These are phyloP conservation scores for Edaphochlamys debaryana DNA, from an alignment of 139 green algal genomes.

Conservation along the genomic window DNA sequence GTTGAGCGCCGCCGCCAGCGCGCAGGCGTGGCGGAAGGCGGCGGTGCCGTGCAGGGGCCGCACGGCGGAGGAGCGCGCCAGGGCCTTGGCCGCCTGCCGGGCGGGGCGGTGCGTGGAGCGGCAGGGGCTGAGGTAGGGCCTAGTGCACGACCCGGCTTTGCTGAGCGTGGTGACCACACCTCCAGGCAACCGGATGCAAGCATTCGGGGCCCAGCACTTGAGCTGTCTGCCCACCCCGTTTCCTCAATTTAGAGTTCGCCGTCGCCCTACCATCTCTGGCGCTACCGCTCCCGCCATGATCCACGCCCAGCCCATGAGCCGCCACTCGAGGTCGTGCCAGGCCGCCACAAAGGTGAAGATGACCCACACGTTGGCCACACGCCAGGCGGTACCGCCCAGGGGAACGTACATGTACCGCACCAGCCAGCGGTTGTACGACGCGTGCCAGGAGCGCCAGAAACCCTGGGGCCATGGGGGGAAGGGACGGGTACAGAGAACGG, in stretches of 20 bases:
- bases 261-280: constrained; percentile 77
- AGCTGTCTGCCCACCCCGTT: too few relatives aligned
- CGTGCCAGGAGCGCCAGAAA: constrained; percentile 95
- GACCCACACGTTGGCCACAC: constrained; percentile 81
- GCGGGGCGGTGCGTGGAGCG: background rate
- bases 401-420: constrained; percentile 96
- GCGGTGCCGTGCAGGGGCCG: background rate
- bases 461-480: constrained; percentile 54
- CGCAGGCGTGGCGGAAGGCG: constrained; percentile 58
- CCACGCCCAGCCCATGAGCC: constrained; percentile 85
- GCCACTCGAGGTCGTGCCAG: constrained; percentile 95
- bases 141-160: too few relatives aligned
- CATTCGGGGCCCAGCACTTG: too few relatives aligned
- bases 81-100: constrained; percentile 26
- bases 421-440: constrained; percentile 94
- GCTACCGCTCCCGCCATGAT: constrained; percentile 78
- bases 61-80: background rate
- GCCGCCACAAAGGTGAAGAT: constrained; percentile 97
- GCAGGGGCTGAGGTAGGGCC: too few relatives aligned
- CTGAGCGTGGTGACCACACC: too few relatives aligned
- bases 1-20: constrained; percentile 64
- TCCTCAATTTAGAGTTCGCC: too few relatives aligned
- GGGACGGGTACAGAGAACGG: too few relatives aligned
- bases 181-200: too few relatives aligned
- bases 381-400: constrained; percentile 76